Conservation (phyloP, 768 basidiomycete species). For the Xerocomellus chrysenteron region DNA sequence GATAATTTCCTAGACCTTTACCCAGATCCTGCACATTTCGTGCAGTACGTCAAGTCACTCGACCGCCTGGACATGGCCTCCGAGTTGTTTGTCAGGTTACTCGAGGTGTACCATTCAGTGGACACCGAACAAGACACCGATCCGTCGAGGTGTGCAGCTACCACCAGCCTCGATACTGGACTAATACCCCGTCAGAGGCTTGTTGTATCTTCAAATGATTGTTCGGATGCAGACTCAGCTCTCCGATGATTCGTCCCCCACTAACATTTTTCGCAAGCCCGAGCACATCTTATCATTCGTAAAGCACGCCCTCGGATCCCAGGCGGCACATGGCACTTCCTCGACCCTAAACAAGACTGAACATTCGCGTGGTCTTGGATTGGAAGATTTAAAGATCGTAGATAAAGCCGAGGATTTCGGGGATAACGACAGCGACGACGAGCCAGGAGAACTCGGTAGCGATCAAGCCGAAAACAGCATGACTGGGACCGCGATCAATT, state of each 20-base stretch:
- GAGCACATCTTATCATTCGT: slow-evolving; percentile 80
- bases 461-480: slow-evolving; percentile 55
- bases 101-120: slow-evolving; percentile 62
- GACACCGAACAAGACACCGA: slow-evolving; percentile 19
- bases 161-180: background rate
- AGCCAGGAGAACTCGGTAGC: slow-evolving; percentile 38
- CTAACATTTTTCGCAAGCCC: slow-evolving; percentile 60
- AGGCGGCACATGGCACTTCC: background rate
- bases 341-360: slow-evolving; percentile 3
- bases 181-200: slow-evolving; percentile 42
- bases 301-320: slow-evolving; percentile 67
- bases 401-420: slow-evolving; percentile 37
- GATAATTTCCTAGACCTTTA: slow-evolving; percentile 62
- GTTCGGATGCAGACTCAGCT: slow-evolving; percentile 77
- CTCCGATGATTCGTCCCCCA: slow-evolving; percentile 49
- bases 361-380: slow-evolving; percentile 23
- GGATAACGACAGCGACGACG: slow-evolving; percentile 60
- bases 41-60: slow-evolving; percentile 60
- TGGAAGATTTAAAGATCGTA: slow-evolving; percentile 40
- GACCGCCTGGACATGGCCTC: slow-evolving; percentile 70
- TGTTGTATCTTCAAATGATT: slow-evolving; percentile 78
- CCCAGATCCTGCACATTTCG: slow-evolving; percentile 74
- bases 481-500: slow-evolving; percentile 71
- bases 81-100: slow-evolving; percentile 67
- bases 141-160: slow-evolving; percentile 22